Base-by-base conservation (phyloP, 768 basidiomycete genomes). In the Leccinellum rugosiceps region DNA sequence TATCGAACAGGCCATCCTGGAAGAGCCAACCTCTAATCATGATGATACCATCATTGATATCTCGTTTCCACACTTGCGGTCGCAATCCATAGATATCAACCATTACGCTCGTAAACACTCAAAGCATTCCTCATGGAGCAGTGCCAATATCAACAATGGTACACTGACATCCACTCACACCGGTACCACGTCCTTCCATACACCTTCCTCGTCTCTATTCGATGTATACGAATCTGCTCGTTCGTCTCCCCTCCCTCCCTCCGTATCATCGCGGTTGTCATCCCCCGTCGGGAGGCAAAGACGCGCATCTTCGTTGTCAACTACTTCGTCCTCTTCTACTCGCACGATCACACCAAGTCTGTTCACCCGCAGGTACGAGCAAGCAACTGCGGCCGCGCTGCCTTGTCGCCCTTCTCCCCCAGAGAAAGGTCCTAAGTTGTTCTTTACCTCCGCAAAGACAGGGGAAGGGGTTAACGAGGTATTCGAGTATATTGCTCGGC, bases 361-460 rank as follows among this genome's bases (percentile, higher is more conserved):
- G 6, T 84, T 85, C 60, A 77, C 75, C 15, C 75, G 77, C 26
- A 51, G 3, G 0, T 19, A 14, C 5, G 69, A 71, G 21, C 70
- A 67, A 45, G 58, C 49, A 34, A 34, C 59, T 17, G 48, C 53
- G 15, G 53, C 38, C 0, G 62, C 63, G 3, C 62, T 45, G 49
- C 53, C 65, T 19, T 30, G 31, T 51, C 48, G 52, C 56, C 58
- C 56, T 53, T 56, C 63, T 0, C 60, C 64, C 1, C 80, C 76
- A 0, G 84, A 83, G 30, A 75, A 70, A 1, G 81, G 86, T 3
- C 85, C 88, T 0, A 82, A 77, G 68, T 72, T 91, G 11, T 89
- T 91, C 70, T 86, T 88, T 65, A 83, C 88, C 6, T 88, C 86
- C 1, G 90, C 91, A 3, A 90, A 90, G 72, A 90, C 87, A 4